phyloP scores from a whole-genome alignment of 805 yeast genomes.

The Tetrapisispora phaffii region DNA sequence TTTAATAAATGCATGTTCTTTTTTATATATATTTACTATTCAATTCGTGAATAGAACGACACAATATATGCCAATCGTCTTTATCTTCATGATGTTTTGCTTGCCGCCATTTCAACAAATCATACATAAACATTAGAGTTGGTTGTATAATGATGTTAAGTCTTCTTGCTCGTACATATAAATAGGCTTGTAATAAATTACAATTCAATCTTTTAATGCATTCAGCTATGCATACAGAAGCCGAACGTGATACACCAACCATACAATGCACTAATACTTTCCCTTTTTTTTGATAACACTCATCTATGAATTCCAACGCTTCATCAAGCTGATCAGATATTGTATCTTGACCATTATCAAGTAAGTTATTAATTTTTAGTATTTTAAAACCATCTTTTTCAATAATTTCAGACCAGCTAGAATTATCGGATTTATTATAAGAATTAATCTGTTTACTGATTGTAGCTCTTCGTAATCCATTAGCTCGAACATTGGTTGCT shows the following conservation, averaged over 20 bases:
- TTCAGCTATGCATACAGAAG: constrained; percentile 92
- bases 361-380: constrained; percentile 61
- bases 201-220: constrained; percentile 70
- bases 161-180: constrained; percentile 81
- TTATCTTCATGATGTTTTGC: constrained; percentile 36
- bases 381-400: constrained; percentile 26
- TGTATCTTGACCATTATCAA: constrained; percentile 87
- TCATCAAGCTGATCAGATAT: constrained; percentile 50
- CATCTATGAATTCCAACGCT: constrained; percentile 58
- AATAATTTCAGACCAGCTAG: constrained; percentile 8
- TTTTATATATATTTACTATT: constrained; percentile 51
- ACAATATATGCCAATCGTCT: constrained; percentile 80
- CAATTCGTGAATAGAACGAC: constrained; percentile 71
- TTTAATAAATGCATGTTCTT: neutral
- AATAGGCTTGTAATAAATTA: constrained; percentile 67
- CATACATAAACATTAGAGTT: constrained; percentile 83
- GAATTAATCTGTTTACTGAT: neutral
- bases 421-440: neutral
- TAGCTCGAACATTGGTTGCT: neutral
- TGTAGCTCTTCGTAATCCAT: constrained; percentile 4
- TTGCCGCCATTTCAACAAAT: constrained; percentile 51
- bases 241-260: constrained; percentile 91
- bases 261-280: constrained; percentile 80
- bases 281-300: constrained; percentile 35
- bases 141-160: constrained; percentile 92